Evolutionary conservation across 768 basidiomycete genomes (phyloP).

Genomic region (Amanita rubescens): DNA sequence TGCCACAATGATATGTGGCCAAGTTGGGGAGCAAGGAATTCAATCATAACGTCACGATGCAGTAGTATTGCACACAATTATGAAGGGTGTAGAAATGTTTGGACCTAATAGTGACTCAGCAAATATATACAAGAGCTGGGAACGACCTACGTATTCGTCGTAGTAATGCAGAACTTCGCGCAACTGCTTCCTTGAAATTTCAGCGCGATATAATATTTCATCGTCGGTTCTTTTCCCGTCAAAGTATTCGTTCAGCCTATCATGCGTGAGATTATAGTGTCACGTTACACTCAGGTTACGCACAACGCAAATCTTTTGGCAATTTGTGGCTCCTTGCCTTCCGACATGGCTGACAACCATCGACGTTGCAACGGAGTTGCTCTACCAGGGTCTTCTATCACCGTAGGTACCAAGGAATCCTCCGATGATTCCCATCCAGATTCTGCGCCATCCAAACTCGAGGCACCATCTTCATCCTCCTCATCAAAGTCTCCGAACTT

Average conservation of each 20-base stretch:
- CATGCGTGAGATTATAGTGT: neutral
- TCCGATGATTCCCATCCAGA: conserved; percentile 44
- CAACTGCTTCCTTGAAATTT: conserved; percentile 77
- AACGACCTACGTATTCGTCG: conserved; percentile 69
- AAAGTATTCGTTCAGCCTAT: conserved; percentile 86
- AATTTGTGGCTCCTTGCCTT: conserved; percentile 65
- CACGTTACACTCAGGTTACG: conserved; percentile 17
- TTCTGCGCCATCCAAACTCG: conserved; percentile 31
- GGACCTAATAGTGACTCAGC: conserved; percentile 26
- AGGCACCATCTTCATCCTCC: conserved; percentile 27
- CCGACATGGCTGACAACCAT: conserved; percentile 90
- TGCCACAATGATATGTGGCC: no score
- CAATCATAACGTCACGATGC: no score
- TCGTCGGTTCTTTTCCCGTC: conserved; percentile 90
- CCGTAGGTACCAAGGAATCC: conserved; percentile 44
- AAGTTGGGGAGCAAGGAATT: no score
- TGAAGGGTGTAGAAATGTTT: conserved; percentile 47
- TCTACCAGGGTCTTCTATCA: conserved; percentile 77
- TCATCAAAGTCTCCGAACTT: conserved; percentile 15
- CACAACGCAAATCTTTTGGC: conserved; percentile 75
- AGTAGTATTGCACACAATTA: conserved; percentile 13
- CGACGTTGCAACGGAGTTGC: conserved; percentile 73
- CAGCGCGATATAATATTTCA: conserved; percentile 87
- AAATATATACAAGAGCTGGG: neutral
- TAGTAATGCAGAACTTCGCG: conserved; percentile 80